Evolutionary conservation across 371 early-diverging fungal genomes (phyloP), one percentile per base, ranked within the genome.

Genomic region (Dentiscutata heterogama): DNA sequence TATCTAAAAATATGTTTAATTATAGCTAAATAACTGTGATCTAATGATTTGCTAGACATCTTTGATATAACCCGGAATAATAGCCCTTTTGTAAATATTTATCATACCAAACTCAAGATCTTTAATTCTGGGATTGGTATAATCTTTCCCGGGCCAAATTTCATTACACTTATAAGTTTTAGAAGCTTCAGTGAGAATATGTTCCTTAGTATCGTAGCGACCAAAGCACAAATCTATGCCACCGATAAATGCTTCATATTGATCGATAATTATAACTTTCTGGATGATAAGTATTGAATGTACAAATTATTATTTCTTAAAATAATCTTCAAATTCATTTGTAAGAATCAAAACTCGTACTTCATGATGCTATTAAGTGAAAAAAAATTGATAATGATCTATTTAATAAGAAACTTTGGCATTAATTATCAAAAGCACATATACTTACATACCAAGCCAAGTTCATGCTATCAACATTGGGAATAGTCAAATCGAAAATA

Each of bases 151-250:
- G 20, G 94, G 94, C 85, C 92, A 96, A 39, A 90, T 89, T 14
- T 90, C 88, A 61, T 90, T 89, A 81, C 88, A 90, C 51, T 88
- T 88, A 78, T 88, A 89, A 16, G 29, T 25, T 64, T 64, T 31
- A 5, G 25, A 16, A 64, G 14, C 16, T 86, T 97, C 97, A 20
- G 92, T 87, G 54, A 96, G 83, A 4, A 91, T 88, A 85, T 98
- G 98, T 2, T 89, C 87, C 65, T 94, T 91, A 42, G 93, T 93
- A 85, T 97, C 97, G 83, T 92, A 98, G 31, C 98, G 93, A 13
- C 90, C 98, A 86, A 94, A 94, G 87, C 97, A 97, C 75, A 97
- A 85, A 83, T 98, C 98, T 39, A 98, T 88, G 0, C 98, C 98
- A 76, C 98, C 98, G 60, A 96, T 90, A 82, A 96, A 98, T 7